Conservation (phyloP, 352 stramenopile genomes). For the Thraustochytrium striatum region DNA sequence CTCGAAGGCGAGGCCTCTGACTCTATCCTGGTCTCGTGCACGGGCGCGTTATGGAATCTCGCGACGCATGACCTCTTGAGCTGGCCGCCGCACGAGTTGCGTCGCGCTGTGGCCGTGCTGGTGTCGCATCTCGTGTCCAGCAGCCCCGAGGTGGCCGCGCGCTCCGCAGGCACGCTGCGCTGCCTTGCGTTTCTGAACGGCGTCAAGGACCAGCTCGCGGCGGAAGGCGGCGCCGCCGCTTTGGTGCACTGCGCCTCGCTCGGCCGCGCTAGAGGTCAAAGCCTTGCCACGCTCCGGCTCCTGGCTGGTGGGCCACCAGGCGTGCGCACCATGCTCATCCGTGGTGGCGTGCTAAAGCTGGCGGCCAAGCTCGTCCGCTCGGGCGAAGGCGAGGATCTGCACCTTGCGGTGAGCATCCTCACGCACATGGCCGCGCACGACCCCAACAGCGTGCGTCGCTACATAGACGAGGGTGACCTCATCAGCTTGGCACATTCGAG, state of each 20-base stretch:
- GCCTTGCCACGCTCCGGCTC: conserved; percentile 10
- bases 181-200: not conserved
- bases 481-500: too few species aligned
- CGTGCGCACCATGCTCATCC: not conserved
- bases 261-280: not conserved
- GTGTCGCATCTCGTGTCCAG: not conserved
- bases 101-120: not conserved
- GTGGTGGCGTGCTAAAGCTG: not conserved
- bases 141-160: conserved; percentile 5
- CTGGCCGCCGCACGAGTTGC: not conserved
- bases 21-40: conserved; percentile 25
- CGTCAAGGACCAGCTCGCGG: conserved; percentile 15
- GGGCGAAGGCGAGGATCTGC: not conserved
- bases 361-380: not conserved
- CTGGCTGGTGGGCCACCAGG: not conserved
- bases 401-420: conserved; percentile 27
- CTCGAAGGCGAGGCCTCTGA: not conserved
- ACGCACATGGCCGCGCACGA: conserved; percentile 2
- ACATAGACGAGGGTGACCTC: too few species aligned
- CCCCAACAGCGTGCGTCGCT: too few species aligned
- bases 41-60: conserved; percentile 23
- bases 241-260: not conserved
- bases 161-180: conserved; percentile 4
- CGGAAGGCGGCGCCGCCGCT: not conserved
- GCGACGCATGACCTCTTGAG: conserved; percentile 21